phyloP scores from a whole-genome alignment of 2,329 filamentous ascomycete genomes.

The Aureobasidium sp. region DNA sequence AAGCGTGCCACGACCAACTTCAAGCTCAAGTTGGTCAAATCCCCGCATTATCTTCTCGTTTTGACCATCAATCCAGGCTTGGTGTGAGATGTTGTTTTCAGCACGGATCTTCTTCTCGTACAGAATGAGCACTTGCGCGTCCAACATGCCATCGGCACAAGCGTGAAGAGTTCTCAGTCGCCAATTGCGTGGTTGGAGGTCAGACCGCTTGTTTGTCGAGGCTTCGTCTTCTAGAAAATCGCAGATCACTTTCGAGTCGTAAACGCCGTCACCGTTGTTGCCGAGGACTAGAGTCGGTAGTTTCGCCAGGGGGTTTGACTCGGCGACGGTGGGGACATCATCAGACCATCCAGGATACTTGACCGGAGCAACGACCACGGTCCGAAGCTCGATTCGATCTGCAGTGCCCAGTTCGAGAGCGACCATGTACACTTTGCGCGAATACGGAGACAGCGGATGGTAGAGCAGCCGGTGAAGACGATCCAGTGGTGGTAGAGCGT shows the following conservation, averaged over 20 bases:
- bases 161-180: conserved; percentile 1
- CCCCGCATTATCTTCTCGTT: conserved; percentile 3
- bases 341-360: conserved; percentile 9
- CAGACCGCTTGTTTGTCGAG: conserved; percentile 3
- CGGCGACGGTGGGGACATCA: neutral
- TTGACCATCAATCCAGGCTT: conserved; percentile 5
- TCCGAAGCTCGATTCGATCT: neutral
- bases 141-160: conserved; percentile 1
- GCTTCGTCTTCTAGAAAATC: conserved; percentile 6
- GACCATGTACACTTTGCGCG: conserved; percentile 2
- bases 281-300: neutral
- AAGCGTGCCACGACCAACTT: neutral
- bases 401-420: neutral
- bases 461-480: neutral
- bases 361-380: conserved; percentile 1
- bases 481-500: neutral
- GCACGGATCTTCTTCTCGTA: conserved; percentile 11
- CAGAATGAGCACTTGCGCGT: conserved; percentile 2
- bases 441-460: neutral
- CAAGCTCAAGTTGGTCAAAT: neutral
- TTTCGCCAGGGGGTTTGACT: conserved; percentile 5
- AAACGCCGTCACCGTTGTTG: neutral
- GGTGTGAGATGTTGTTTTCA: neutral
- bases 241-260: conserved; percentile 7
- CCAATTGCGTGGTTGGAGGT: neutral